Conservation (phyloP, 768 basidiomycete genomes). For the Scleroderma bovista region DNA sequence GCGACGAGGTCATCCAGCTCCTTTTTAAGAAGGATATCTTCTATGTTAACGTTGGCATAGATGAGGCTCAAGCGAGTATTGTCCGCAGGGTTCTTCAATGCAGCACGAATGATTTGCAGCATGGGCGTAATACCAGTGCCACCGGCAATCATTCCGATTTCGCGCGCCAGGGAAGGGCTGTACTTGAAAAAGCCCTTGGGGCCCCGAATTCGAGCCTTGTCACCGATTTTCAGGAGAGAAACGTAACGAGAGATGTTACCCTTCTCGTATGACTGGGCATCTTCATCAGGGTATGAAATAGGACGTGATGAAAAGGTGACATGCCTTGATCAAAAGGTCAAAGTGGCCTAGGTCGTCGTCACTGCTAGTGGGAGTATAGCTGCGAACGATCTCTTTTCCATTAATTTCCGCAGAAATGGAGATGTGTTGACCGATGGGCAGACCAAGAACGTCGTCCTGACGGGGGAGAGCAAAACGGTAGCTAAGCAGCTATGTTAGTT, state of each 20-base stretch:
- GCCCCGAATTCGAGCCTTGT: conserved; percentile 87
- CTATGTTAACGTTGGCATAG: conserved; percentile 91
- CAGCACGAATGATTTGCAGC: conserved; percentile 96
- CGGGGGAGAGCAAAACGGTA: conserved; percentile 88
- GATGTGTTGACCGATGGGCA: conserved; percentile 97
- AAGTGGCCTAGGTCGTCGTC: conserved; percentile 93
- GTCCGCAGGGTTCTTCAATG: conserved; percentile 85
- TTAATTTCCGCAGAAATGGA: conserved; percentile 85
- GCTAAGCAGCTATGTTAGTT: conserved; percentile 34
- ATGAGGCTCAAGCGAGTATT: conserved; percentile 79
- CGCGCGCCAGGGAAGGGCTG: conserved; percentile 58
- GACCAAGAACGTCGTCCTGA: conserved; percentile 73
- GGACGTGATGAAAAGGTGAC: background rate
- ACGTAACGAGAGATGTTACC: conserved; percentile 94
- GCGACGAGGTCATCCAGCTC: conserved; percentile 79
- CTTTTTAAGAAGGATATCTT: conserved; percentile 87
- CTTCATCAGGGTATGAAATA: background rate
- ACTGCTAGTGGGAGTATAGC: conserved; percentile 93
- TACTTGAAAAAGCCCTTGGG: conserved; percentile 96
- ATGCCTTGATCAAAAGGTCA: conserved; percentile 94
- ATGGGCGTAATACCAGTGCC: conserved; percentile 99
- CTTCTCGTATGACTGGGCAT: conserved; percentile 81
- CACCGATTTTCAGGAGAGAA: conserved; percentile 76
- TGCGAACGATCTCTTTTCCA: conserved; percentile 85
- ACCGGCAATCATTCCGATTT: conserved; percentile 95